A percentile compares a stretch with the other conserved stretches of the same genome.
phyloP scores from a whole-genome alignment of 2,329 filamentous ascomycete genomes.

The Clonostachys byssicola region DNA sequence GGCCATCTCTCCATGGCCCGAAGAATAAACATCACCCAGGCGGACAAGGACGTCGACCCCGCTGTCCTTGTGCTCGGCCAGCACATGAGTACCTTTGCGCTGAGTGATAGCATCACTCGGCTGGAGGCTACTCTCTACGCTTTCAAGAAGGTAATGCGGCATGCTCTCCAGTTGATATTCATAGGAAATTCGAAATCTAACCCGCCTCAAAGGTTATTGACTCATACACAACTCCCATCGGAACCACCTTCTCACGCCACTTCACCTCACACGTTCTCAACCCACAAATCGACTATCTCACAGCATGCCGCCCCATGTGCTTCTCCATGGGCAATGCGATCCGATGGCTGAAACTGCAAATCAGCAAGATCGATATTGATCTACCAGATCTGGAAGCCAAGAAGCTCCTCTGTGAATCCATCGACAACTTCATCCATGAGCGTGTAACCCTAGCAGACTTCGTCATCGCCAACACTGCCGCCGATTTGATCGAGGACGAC shows the following conservation, averaged over 20 bases:
- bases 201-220: conserved; percentile 66
- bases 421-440: conserved; percentile 88
- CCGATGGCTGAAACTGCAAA: conserved; percentile 87
- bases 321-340: conserved; percentile 98
- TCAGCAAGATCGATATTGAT: conserved; percentile 86
- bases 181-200: not conserved
- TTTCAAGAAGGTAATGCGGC: conserved; percentile 68
- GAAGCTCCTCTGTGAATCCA: conserved; percentile 69
- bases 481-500: conserved; percentile 64
- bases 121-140: conserved; percentile 84
- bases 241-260: conserved; percentile 82
- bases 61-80: conserved; percentile 80
- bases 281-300: conserved; percentile 92
- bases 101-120: conserved; percentile 85
- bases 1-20: conserved; percentile 73
- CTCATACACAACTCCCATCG: conserved; percentile 84
- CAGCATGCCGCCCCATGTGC: conserved; percentile 89
- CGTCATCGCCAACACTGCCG: conserved; percentile 75
- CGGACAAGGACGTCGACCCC: conserved; percentile 80
- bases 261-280: conserved; percentile 88
- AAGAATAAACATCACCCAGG: conserved; percentile 46
- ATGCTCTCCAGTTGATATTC: conserved; percentile 4
- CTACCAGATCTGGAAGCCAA: conserved; percentile 80
- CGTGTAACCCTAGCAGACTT: conserved; percentile 83
- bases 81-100: conserved; percentile 83